These are phyloP conservation scores for Tylopilus subfusipes DNA, from an alignment of 768 basidiomycete genomes.

Conservation along the genomic window DNA sequence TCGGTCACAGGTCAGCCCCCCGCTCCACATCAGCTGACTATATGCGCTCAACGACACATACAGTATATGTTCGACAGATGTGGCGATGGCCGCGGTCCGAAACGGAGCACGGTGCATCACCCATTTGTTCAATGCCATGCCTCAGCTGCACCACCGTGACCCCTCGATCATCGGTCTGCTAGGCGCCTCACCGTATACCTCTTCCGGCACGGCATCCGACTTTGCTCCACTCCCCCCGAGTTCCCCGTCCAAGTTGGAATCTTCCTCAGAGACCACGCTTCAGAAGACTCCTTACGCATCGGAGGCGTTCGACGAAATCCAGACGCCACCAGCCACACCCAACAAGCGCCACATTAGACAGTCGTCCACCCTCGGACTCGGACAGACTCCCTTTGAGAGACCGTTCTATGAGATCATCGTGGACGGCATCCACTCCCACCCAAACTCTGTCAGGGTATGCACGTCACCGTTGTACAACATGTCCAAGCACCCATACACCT, in stretches of 20 bases:
- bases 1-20: constrained; percentile 73
- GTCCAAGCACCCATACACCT: not conserved
- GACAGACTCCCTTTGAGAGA: constrained; percentile 49
- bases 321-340: constrained; percentile 56
- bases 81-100: constrained; percentile 66
- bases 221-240: constrained; percentile 21
- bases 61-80: constrained; percentile 71
- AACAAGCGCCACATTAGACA: constrained; percentile 19
- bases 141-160: constrained; percentile 84
- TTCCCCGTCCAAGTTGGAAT: constrained; percentile 13
- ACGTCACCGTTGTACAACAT: not conserved
- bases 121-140: constrained; percentile 93
- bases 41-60: not conserved
- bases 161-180: constrained; percentile 88
- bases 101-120: constrained; percentile 84
- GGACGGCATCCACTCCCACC: constrained; percentile 89
- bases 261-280: constrained; percentile 1
- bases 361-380: constrained; percentile 41
- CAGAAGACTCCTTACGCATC: constrained; percentile 36
- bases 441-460: constrained; percentile 81
- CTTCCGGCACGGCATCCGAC: constrained; percentile 37
- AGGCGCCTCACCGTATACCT: constrained; percentile 67
- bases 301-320: constrained; percentile 60
- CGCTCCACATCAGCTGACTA: not conserved
- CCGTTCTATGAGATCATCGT: constrained; percentile 90